Evolutionary conservation across 306 rosid genomes (phyloP).

Genomic region (Delonix regia): DNA sequence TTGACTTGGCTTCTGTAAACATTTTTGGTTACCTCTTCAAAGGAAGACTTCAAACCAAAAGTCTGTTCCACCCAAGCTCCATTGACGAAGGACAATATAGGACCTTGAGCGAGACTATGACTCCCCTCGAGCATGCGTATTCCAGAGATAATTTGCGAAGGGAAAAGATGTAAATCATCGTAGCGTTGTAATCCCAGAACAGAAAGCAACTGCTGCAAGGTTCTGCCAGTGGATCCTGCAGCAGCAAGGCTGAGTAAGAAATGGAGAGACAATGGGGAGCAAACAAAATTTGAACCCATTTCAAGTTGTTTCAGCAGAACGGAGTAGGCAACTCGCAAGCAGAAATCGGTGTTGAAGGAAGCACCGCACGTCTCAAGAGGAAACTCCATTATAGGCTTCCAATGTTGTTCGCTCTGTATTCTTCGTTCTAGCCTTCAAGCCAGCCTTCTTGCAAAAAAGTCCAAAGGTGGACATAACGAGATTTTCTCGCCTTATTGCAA

Average conservation of each 20-base stretch:
- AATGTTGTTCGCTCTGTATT: no score
- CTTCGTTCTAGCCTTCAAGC: no score
- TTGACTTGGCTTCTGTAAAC: conserved; percentile 4
- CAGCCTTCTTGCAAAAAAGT: no score
- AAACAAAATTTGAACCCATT: conserved; percentile 15
- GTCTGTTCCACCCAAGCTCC: conserved; percentile 18
- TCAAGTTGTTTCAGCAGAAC: background rate
- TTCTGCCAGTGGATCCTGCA: background rate
- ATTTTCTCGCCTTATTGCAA: no score
- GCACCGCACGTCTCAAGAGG: no score
- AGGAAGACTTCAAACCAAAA: conserved; percentile 12
- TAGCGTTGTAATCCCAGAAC: background rate
- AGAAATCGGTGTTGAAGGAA: conserved; percentile 7
- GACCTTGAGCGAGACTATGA: background rate
- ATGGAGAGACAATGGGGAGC: conserved; percentile 13
- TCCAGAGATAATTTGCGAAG: background rate
- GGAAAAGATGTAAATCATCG: background rate
- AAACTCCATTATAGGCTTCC: no score
- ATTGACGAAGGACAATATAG: background rate
- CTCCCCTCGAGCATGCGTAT: background rate
- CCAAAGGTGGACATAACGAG: no score
- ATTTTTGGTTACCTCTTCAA: background rate
- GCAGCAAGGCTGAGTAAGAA: background rate
- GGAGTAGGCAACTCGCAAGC: background rate
- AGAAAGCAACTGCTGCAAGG: background rate